Evolutionary conservation across 768 basidiomycete genomes (phyloP).

Genomic region (Chalciporus piperatus): DNA sequence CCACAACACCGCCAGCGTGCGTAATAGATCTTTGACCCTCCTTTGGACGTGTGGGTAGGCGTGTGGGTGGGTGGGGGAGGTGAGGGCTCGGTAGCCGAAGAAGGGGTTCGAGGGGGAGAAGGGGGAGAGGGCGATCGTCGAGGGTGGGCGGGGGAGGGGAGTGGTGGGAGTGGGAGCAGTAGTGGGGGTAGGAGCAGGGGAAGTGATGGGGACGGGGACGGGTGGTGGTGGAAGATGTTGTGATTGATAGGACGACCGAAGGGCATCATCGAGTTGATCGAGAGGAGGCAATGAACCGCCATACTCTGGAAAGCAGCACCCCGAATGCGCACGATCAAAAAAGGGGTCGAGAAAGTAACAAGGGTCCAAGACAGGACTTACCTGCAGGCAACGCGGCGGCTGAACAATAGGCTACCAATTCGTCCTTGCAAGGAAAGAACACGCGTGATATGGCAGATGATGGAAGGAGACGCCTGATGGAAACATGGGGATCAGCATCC

Average conservation of each 20-base stretch:
- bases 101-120: constrained; percentile 69
- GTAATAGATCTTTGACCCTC: constrained; percentile 64
- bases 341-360: not conserved
- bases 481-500: constrained; percentile 1
- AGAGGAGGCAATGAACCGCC: constrained; percentile 60
- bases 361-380: not conserved
- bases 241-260: constrained; percentile 20
- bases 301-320: constrained; percentile 47
- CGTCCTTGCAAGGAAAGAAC: constrained; percentile 58
- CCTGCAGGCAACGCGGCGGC: constrained; percentile 53
- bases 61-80: constrained; percentile 33
- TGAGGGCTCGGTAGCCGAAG: constrained; percentile 62
- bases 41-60: constrained; percentile 59
- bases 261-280: constrained; percentile 48
- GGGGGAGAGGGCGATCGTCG: constrained; percentile 38
- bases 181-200: not conserved
- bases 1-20: constrained; percentile 60
- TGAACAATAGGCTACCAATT: constrained; percentile 55
- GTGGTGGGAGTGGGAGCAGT: not conserved
- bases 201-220: not conserved
- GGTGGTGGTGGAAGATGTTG: constrained; percentile 4
- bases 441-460: constrained; percentile 56
- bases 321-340: not conserved
- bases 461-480: constrained; percentile 58
- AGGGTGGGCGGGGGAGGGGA: constrained; percentile 1